phyloP scores from a whole-genome alignment of 331 rosid genomes.

The Telfairia occidentalis region DNA sequence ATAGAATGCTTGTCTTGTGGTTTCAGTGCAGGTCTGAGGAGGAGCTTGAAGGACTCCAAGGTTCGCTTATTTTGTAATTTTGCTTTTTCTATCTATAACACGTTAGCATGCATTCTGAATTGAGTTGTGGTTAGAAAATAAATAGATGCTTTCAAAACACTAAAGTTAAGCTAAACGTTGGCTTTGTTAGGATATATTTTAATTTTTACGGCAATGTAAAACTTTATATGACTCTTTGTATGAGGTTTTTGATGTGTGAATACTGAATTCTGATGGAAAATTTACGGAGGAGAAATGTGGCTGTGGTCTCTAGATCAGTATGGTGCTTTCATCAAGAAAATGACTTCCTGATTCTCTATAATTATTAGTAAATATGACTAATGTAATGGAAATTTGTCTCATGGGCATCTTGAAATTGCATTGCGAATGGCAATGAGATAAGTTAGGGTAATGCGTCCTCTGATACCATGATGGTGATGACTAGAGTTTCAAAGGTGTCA shows the following conservation, averaged over 20 bases:
- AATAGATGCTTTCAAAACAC: background rate
- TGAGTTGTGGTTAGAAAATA: background rate
- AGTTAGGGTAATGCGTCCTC: too few relatives aligned
- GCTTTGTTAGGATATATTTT: background rate
- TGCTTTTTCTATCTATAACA: background rate
- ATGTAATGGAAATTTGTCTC: too few relatives aligned
- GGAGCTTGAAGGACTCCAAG: slow-evolving; percentile 83
- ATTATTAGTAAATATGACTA: background rate
- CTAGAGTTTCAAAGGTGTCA: too few relatives aligned
- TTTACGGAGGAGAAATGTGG: background rate
- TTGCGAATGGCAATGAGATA: too few relatives aligned
- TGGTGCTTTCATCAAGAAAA: background rate
- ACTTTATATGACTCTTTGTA: background rate
- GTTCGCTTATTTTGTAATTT: slow-evolving; percentile 27
- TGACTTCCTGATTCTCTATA: background rate
- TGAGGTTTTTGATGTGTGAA: too few relatives aligned
- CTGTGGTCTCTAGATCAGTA: background rate
- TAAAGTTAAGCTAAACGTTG: background rate
- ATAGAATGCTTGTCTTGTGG: slow-evolving; percentile 39
- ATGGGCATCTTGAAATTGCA: too few relatives aligned
- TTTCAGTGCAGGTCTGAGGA: slow-evolving; percentile 99
- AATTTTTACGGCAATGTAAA: background rate
- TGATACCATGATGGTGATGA: too few relatives aligned
- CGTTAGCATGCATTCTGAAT: background rate
- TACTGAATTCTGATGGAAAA: background rate